Conservation (phyloP, 768 basidiomycete genomes). For the Russula vinacea region DNA sequence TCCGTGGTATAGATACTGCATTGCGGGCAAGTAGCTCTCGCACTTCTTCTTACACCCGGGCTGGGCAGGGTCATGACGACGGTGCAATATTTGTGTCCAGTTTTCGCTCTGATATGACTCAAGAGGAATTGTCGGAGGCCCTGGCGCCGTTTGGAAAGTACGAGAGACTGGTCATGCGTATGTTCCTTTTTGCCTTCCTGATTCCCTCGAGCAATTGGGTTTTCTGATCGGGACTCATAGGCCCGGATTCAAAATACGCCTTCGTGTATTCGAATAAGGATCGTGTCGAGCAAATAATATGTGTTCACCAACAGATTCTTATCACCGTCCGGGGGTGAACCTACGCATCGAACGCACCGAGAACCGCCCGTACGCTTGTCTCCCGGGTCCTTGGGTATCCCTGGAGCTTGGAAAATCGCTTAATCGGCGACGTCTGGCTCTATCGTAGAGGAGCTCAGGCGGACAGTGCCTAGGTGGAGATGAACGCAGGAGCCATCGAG, state of each 20-base stretch:
- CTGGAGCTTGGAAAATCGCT: no score
- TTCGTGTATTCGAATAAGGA: slow-evolving; percentile 13
- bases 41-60: not conserved
- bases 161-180: slow-evolving; percentile 18
- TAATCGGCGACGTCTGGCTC: no score
- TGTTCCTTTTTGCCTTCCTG: not conserved
- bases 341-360: no score
- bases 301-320: slow-evolving; percentile 12
- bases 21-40: not conserved
- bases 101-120: not conserved
- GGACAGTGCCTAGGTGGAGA: no score
- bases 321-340: not conserved
- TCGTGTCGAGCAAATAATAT: slow-evolving; percentile 9
- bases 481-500: no score
- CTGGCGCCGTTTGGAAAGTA: slow-evolving; percentile 8
- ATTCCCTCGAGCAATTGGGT: not conserved
- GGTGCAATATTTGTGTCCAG: not conserved
- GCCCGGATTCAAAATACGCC: slow-evolving; percentile 22
- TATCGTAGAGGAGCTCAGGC: no score
- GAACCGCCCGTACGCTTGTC: no score
- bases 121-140: slow-evolving; percentile 2
- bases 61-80: not conserved
- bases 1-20: no score
- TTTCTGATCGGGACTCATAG: not conserved
- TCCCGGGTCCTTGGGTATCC: no score